Conservation (phyloP, 345 rosid species). For the Citrus glauca region DNA sequence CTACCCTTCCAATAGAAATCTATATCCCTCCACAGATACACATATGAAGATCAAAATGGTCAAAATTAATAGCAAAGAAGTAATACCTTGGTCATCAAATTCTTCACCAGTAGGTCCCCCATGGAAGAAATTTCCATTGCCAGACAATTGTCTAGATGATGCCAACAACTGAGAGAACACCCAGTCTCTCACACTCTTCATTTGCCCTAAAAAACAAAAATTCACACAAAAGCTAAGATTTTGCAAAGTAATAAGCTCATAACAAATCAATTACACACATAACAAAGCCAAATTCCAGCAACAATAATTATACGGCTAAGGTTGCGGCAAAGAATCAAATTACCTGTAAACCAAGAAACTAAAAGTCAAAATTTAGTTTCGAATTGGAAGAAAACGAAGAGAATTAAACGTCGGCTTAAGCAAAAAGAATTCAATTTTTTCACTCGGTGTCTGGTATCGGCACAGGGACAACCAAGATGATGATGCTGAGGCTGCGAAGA, state of each 20-base stretch:
- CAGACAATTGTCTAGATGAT: slow-evolving; percentile 56
- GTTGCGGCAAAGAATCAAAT: background rate
- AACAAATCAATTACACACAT: background rate
- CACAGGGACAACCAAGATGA: background rate
- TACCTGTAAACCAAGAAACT: background rate
- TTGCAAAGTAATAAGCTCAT: too few relatives aligned
- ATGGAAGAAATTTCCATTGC: slow-evolving; percentile 37
- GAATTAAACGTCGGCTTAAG: background rate
- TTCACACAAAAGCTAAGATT: too few relatives aligned
- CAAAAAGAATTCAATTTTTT: background rate
- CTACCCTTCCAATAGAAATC: background rate
- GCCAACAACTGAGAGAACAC: slow-evolving; percentile 58
- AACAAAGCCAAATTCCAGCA: background rate
- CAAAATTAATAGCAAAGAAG: background rate
- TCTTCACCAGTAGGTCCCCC: slow-evolving; percentile 29
- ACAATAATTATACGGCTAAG: background rate
- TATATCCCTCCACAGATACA: background rate
- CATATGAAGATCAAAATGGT: background rate
- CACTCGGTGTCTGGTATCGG: background rate
- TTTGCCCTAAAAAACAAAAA: slow-evolving; percentile 22
- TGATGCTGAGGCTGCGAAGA: background rate
- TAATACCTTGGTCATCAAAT: slow-evolving; percentile 42
- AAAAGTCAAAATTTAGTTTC: too few relatives aligned
- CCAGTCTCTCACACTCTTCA: slow-evolving; percentile 89
- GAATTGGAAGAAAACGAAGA: background rate